Evolutionary conservation across 2,329 filamentous ascomycete species (phyloP).

Genomic region (Ascocoryne sarcoides): DNA sequence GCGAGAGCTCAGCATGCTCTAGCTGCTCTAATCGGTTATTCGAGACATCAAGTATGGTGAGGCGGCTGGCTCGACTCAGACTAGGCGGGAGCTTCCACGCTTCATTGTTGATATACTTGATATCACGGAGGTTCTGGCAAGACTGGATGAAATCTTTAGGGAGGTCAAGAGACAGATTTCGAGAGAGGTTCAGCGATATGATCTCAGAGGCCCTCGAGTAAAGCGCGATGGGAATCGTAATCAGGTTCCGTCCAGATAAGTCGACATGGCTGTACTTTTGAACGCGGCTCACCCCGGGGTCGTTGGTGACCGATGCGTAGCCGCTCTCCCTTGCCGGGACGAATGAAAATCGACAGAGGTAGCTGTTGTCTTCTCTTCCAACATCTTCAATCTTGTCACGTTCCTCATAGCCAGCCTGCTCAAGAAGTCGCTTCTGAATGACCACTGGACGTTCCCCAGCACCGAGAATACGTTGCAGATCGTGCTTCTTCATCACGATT

Average conservation of each 20-base stretch:
- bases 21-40: slow-evolving; percentile 88
- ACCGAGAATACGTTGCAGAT: slow-evolving; percentile 72
- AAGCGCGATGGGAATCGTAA: slow-evolving; percentile 89
- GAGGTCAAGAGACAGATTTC: slow-evolving; percentile 84
- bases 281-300: slow-evolving; percentile 71
- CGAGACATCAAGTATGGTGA: slow-evolving; percentile 88
- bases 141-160: slow-evolving; percentile 95
- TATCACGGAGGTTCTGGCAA: slow-evolving; percentile 83
- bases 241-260: slow-evolving; percentile 77
- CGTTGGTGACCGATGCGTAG: slow-evolving; percentile 62
- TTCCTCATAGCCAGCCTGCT: slow-evolving; percentile 85
- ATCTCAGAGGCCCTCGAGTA: slow-evolving; percentile 91
- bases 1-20: slow-evolving; percentile 73
- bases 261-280: slow-evolving; percentile 94
- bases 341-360: slow-evolving; percentile 93
- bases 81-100: slow-evolving; percentile 78
- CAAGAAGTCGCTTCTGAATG: slow-evolving; percentile 83
- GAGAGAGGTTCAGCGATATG: slow-evolving; percentile 86
- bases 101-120: slow-evolving; percentile 94
- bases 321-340: slow-evolving; percentile 81
- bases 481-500: slow-evolving; percentile 89
- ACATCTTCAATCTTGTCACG: slow-evolving; percentile 85
- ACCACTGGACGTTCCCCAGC: slow-evolving; percentile 73
- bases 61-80: slow-evolving; percentile 66
- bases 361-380: slow-evolving; percentile 94